Percentiles rank a stretch among this genome's conserved stretches.
Conservation (phyloP, 495 filamentous ascomycete genomes). For the Immersiella caudata region DNA sequence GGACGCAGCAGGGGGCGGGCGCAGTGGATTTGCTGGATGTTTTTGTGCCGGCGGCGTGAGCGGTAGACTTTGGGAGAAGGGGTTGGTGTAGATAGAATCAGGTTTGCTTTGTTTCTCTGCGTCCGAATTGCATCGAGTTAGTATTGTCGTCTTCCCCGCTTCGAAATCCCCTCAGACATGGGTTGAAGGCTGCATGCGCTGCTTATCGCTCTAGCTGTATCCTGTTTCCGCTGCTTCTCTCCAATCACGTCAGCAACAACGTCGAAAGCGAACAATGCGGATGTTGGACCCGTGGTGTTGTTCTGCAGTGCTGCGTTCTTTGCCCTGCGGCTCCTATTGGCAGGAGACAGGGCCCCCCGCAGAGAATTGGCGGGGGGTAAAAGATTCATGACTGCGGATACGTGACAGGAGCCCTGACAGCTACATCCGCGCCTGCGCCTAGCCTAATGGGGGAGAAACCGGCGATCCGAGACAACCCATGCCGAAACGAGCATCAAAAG, state of each 20-base stretch:
- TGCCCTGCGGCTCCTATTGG: not conserved
- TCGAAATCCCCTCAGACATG: not conserved
- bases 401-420: too few relatives aligned
- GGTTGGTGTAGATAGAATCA: too few relatives aligned
- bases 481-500: too few relatives aligned
- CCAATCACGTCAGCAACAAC: not conserved
- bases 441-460: too few relatives aligned
- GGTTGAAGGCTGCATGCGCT: not conserved
- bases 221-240: not conserved
- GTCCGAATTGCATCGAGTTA: too few relatives aligned
- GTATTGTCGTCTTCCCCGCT: not conserved
- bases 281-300: not conserved
- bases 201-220: not conserved
- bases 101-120: too few relatives aligned
- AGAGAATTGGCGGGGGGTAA: not conserved
- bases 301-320: not conserved
- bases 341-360: not conserved
- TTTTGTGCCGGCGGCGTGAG: not conserved
- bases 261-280: too few relatives aligned
- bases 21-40: conserved; percentile 11
- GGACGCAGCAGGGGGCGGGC: conserved; percentile 7
- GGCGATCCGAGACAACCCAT: too few relatives aligned
- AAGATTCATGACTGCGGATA: not conserved
- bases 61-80: not conserved
- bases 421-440: too few relatives aligned